Evolutionary conservation across 2,329 filamentous ascomycete species (phyloP).

Genomic region (Pseudocercospora crystallina): DNA sequence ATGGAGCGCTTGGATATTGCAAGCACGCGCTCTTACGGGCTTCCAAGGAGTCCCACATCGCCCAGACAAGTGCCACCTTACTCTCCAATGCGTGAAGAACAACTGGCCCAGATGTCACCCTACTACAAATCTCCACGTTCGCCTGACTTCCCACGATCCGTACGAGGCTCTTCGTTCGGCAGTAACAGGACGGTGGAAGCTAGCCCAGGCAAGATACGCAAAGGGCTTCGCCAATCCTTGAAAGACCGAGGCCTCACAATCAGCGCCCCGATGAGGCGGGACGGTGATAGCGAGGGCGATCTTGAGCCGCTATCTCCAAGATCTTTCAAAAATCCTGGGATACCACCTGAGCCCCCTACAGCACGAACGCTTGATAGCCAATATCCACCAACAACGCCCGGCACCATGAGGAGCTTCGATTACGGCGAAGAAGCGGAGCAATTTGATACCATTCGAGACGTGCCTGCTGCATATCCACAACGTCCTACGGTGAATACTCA

Average conservation of each 20-base stretch:
- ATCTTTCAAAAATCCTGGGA: slow-evolving; percentile 53
- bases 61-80: too few species aligned
- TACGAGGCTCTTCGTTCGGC: slow-evolving; percentile 30
- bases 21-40: too few species aligned
- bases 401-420: slow-evolving; percentile 27
- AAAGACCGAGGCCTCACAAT: slow-evolving; percentile 47
- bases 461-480: slow-evolving; percentile 30
- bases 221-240: slow-evolving; percentile 47
- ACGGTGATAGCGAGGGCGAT: slow-evolving; percentile 47
- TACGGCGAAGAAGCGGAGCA: slow-evolving; percentile 23
- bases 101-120: slow-evolving; percentile 10
- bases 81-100: background rate
- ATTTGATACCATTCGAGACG: slow-evolving; percentile 26
- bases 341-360: slow-evolving; percentile 54
- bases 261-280: slow-evolving; percentile 53
- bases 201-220: slow-evolving; percentile 28
- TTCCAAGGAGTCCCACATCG: too few species aligned
- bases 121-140: slow-evolving; percentile 2
- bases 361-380: slow-evolving; percentile 30
- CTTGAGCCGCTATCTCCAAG: slow-evolving; percentile 58
- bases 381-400: slow-evolving; percentile 32
- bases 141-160: too few species aligned
- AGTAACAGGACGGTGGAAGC: slow-evolving; percentile 41
- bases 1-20: too few species aligned
- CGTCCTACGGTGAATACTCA: slow-evolving; percentile 1